Percentiles rank a stretch among this genome's conserved stretches.
phyloP scores from a whole-genome alignment of 441 rosid species.

The Heliophila coronopifolia region DNA sequence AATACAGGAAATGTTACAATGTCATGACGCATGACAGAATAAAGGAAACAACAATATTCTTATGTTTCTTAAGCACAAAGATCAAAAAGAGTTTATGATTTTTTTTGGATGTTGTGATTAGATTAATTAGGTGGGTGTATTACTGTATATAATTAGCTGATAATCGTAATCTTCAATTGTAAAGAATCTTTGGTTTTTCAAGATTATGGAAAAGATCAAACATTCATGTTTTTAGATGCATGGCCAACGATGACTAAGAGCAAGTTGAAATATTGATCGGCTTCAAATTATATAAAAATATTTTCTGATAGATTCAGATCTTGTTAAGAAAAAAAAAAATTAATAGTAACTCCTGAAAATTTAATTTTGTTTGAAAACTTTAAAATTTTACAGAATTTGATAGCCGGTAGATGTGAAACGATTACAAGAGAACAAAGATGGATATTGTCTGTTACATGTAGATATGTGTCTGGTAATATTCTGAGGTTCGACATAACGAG shows the following conservation, averaged over 20 bases:
- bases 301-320: no score
- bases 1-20: conserved; percentile 22
- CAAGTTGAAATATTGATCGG: no score
- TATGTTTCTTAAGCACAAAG: conserved; percentile 1
- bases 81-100: conserved; percentile 13
- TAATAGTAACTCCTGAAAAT: no score
- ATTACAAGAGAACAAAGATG: not conserved
- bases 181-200: no score
- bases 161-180: conserved; percentile 18
- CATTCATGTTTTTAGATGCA: no score
- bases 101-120: conserved; percentile 16
- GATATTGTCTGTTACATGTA: conserved; percentile 19
- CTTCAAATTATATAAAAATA: no score
- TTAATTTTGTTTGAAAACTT: no score
- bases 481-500: not conserved
- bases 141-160: conserved; percentile 24
- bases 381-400: not conserved
- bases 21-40: conserved; percentile 13
- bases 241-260: no score
- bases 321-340: no score
- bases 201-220: no score
- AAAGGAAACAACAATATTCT: conserved; percentile 12
- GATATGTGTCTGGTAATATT: conserved; percentile 17
- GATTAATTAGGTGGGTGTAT: conserved; percentile 19
- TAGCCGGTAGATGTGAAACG: not conserved